phyloP scores from a whole-genome alignment of 257 asterid species.

The Verbena officinalis region DNA sequence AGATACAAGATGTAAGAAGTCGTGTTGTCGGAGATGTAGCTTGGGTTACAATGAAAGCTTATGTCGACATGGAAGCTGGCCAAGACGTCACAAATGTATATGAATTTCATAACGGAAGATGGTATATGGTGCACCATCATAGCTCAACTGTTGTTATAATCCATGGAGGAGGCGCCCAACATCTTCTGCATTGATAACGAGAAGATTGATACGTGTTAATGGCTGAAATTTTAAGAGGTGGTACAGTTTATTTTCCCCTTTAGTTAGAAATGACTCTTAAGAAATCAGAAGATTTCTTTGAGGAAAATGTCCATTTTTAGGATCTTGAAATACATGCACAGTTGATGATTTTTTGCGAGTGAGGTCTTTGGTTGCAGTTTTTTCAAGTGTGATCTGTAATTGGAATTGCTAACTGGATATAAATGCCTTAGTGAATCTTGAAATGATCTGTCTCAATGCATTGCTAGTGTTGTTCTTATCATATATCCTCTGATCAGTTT shows the following conservation, averaged over 20 bases:
- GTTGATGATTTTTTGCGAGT: background rate
- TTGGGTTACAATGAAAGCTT: slow-evolving; percentile 96
- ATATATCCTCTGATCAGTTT: background rate
- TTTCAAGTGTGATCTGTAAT: slow-evolving; percentile 3
- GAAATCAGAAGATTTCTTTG: slow-evolving; percentile 9
- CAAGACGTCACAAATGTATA: slow-evolving; percentile 62
- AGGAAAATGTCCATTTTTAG: background rate
- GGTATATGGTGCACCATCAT: slow-evolving; percentile 98
- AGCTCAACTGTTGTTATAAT: slow-evolving; percentile 57
- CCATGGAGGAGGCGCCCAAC: slow-evolving; percentile 59
- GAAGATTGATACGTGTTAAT: slow-evolving; percentile 32
- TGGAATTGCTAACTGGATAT: background rate
- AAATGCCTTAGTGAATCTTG: background rate
- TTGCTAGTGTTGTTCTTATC: background rate
- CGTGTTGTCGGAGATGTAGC: slow-evolving; percentile 76
- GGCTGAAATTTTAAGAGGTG: slow-evolving; percentile 33
- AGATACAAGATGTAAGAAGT: slow-evolving; percentile 70
- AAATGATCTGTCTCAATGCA: background rate
- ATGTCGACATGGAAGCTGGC: slow-evolving; percentile 52
- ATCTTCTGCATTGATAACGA: slow-evolving; percentile 51
- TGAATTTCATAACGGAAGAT: slow-evolving; percentile 80
- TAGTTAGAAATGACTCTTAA: slow-evolving; percentile 34
- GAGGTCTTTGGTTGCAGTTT: background rate
- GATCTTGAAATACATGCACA: background rate
- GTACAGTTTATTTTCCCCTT: slow-evolving; percentile 42